These are phyloP conservation scores for Magnusiomyces sp. DNA, from an alignment of 1,139 yeast genomes.

Conservation along the genomic window DNA sequence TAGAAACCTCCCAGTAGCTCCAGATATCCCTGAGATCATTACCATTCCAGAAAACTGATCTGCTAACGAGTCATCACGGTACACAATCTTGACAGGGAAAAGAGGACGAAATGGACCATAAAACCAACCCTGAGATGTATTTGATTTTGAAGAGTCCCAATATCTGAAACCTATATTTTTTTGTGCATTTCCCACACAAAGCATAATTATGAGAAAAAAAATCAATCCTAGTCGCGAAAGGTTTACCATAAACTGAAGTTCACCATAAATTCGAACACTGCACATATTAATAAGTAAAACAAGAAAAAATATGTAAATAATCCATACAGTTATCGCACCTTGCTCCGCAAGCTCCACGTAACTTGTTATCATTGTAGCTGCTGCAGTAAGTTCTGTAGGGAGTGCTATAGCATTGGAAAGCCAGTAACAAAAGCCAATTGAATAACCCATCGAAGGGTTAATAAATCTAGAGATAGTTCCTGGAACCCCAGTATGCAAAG, in stretches of 20 bases:
- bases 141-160: slow-evolving; percentile 51
- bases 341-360: slow-evolving; percentile 48
- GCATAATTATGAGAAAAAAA: slow-evolving; percentile 48
- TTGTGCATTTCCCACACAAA: slow-evolving; percentile 49
- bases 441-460: slow-evolving; percentile 79
- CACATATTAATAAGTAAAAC: slow-evolving; percentile 47
- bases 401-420: slow-evolving; percentile 62
- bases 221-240: slow-evolving; percentile 51
- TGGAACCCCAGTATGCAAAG: slow-evolving; percentile 64
- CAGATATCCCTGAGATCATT: slow-evolving; percentile 43
- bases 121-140: slow-evolving; percentile 40
- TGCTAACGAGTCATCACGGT: slow-evolving; percentile 35
- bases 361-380: slow-evolving; percentile 63
- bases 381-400: slow-evolving; percentile 76
- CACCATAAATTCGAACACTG: slow-evolving; percentile 68
- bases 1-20: slow-evolving; percentile 54
- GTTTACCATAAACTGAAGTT: slow-evolving; percentile 58
- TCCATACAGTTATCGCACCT: slow-evolving; percentile 57
- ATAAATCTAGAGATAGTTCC: slow-evolving; percentile 64
- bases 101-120: slow-evolving; percentile 66
- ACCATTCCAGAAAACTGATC: slow-evolving; percentile 29
- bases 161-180: slow-evolving; percentile 51
- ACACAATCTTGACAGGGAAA: slow-evolving; percentile 39
- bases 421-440: slow-evolving; percentile 74
- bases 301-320: slow-evolving; percentile 53